Conservation (phyloP, 2,329 filamentous ascomycete genomes). For the Emergomyces orientalis region DNA sequence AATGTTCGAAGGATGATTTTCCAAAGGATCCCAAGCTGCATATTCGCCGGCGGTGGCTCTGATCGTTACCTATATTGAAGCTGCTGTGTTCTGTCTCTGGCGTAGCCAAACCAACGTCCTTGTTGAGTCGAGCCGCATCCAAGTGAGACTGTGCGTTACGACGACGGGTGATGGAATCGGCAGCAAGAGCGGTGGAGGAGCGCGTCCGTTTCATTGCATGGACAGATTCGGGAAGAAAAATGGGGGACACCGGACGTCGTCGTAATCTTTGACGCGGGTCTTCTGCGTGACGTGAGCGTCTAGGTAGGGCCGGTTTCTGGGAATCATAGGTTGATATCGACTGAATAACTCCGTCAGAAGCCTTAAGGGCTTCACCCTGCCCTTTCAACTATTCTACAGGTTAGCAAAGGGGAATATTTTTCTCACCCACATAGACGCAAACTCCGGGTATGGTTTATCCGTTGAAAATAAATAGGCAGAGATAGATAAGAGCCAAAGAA, state of each 20-base stretch:
- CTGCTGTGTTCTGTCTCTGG: slow-evolving; percentile 32
- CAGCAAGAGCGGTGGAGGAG: slow-evolving; percentile 32
- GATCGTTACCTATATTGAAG: slow-evolving; percentile 15
- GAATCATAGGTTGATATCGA: slow-evolving; percentile 36
- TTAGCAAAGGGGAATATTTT: slow-evolving; percentile 5
- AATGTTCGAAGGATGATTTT: slow-evolving; percentile 1
- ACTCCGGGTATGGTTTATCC: neutral
- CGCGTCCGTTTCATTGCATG: slow-evolving; percentile 34
- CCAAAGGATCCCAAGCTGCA: slow-evolving; percentile 4
- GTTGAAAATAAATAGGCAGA: neutral
- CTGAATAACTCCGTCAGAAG: slow-evolving; percentile 41
- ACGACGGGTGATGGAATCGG: slow-evolving; percentile 44
- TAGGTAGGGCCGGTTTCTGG: neutral
- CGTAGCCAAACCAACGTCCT: slow-evolving; percentile 30
- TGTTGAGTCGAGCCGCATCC: slow-evolving; percentile 24
- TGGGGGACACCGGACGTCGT: slow-evolving; percentile 11
- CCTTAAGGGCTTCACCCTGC: slow-evolving; percentile 36
- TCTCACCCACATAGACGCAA: neutral
- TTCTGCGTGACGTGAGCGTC: slow-evolving; percentile 1
- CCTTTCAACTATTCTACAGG: slow-evolving; percentile 33
- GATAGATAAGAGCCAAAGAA: neutral
- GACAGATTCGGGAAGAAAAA: slow-evolving; percentile 37
- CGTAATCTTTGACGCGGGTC: slow-evolving; percentile 7
- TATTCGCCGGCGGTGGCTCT: neutral
- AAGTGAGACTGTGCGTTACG: slow-evolving; percentile 16